Base-by-base conservation (phyloP, 148 eudicot species). In the Arctostaphylos glauca region DNA sequence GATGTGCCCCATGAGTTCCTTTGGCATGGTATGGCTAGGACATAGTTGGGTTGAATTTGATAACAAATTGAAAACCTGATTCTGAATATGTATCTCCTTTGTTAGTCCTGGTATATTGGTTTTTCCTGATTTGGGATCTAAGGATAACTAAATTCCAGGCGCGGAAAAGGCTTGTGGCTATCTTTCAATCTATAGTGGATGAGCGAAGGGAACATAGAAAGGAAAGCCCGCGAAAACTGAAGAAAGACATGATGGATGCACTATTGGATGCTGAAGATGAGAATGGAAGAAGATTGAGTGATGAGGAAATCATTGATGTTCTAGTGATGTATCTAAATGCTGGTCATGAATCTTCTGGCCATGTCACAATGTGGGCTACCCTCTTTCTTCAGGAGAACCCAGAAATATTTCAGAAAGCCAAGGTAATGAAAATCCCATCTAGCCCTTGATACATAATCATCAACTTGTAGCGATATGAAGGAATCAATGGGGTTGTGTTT, bases 311-410 rank as follows among this genome's bases (percentile, higher is more conserved):
- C 44, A 96, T 92, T 15, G 99, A 96, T 85, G 55, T 91, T 19
- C 82, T 96, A 66, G 79, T 96, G 9, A 93, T 94, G 98, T 96
- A 96, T 87, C 85, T 94, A 66, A 96, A 96, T 88, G 99, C 98
- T 14, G 97, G 98, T 58, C 99, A 96, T 89, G 98, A 96, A 89
- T 94, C 99, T 47, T 96, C 99, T 1, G 99, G 93, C 76, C 98
- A 96, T 76, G 91, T 91, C 62, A 90, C 90, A 38, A 96, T 87
- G 90, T 96, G 99, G 99, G 93, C 98, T n/a, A 89, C 94, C 49
- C 72, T 92, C 71, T 86, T 93, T 44, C 82, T 96, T 60, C 97
- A 93, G 86, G 81, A 90, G 44, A 86, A 96, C 74, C 99, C 99
- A 31, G 88, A 94, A 81, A 41, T 87, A 47, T 84, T 96, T 49